Conservation (phyloP, 305 asterid genomes). For the Nicotiana rustica region DNA sequence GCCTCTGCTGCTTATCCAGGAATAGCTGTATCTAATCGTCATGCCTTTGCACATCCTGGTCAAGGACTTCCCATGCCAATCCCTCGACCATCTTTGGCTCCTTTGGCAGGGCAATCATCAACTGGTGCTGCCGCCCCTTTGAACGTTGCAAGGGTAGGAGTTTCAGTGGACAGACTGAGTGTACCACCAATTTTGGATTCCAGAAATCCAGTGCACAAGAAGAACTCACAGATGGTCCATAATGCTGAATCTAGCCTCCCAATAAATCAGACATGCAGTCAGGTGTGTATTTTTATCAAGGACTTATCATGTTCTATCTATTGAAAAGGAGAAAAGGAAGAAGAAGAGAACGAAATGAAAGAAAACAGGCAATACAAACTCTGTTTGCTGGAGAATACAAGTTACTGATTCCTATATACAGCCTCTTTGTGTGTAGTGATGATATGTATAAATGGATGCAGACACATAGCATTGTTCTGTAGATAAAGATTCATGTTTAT, state of each 20-base stretch:
- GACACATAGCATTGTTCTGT: background rate
- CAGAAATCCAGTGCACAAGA: slow-evolving; percentile 36
- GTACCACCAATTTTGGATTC: slow-evolving; percentile 46
- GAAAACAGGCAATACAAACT: background rate
- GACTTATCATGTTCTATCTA: slow-evolving; percentile 1
- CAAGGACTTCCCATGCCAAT: slow-evolving; percentile 59
- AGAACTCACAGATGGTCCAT: slow-evolving; percentile 45
- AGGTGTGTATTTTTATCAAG: slow-evolving; percentile 56
- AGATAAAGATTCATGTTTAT: background rate
- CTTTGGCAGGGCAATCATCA: slow-evolving; percentile 52
- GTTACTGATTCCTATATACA: background rate
- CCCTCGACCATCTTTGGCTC: slow-evolving; percentile 55
- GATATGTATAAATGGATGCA: background rate
- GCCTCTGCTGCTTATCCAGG: slow-evolving; percentile 59
- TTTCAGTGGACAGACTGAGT: slow-evolving; percentile 47
- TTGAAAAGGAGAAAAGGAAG: slow-evolving; percentile 13
- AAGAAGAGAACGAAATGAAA: background rate
- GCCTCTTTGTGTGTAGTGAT: background rate
- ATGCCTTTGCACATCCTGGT: slow-evolving; percentile 61
- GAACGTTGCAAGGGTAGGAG: slow-evolving; percentile 44
- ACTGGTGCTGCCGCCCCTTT: slow-evolving; percentile 47
- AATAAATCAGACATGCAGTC: slow-evolving; percentile 44
- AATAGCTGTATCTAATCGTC: slow-evolving; percentile 54
- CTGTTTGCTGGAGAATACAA: background rate
- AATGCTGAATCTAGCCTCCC: slow-evolving; percentile 54